Evolutionary conservation across 176 grass and related monocot species (phyloP), one percentile per base, ranked within the genome.

Genomic region (Calamus simplicifolius): DNA sequence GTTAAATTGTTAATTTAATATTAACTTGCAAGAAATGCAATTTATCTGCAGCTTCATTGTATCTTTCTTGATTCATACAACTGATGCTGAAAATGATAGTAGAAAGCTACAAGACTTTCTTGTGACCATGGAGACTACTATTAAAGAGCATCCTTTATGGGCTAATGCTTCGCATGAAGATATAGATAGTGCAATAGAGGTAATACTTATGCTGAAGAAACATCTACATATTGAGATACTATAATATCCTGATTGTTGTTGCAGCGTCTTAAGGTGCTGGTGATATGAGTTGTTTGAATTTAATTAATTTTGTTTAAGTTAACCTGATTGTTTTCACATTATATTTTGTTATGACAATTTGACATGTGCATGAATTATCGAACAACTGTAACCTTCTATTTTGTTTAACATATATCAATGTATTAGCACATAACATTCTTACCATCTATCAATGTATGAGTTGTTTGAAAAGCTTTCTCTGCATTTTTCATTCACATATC

Each of bases 161-260:
- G 66, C 68, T 61, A 61, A 80, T 60, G 83, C 91, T 62, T 64
- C 77, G 61, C 30, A 66, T 59, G 82, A 96, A 75, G 86, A 90
- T 31, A 82, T 87, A 59, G 91, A 96, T 65, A 68, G 82, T 61
- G 91, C 91, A 7, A 85, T 90, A 50, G 86, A 95, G 91, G 91
- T 95, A 66, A 54, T 48, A 12, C 12, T 69, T 49, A 6, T 27
- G 13, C 17, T 2, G 2, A 67, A 18, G 13, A 50, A 26, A 27
- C 23, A 19, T 19, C 3, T 50, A 25, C 10, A 13, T 10, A 43
- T 12, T 43, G 8, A 43, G 35, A 12, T 43, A 43, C 35, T 43
- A 7, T 43, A 43, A 43, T 43, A 43, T 43, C 35, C n/a, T 63
- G 26, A 27, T 28, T 68, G 6, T 2, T 76, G 8, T 61, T 27